phyloP scores from a whole-genome alignment of 768 basidiomycete species.

The Stropharia rugosoannulata region DNA sequence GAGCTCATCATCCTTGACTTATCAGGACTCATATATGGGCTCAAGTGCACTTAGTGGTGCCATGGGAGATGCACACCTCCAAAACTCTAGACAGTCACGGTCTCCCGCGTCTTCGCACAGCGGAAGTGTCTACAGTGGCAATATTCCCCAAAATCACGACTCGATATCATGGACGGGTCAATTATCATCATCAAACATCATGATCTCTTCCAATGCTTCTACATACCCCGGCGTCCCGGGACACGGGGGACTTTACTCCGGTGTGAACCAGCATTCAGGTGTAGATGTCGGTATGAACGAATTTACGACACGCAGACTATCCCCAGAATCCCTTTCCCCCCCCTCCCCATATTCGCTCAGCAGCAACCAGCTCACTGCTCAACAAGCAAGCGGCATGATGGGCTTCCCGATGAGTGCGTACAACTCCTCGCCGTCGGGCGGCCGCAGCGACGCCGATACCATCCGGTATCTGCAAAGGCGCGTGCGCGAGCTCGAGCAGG shows the following conservation, averaged over 20 bases:
- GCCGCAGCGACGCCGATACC: constrained; percentile 39
- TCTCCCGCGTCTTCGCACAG: constrained; percentile 19
- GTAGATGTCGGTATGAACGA: constrained; percentile 23
- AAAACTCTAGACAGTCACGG: constrained; percentile 20
- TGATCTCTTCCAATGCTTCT: constrained; percentile 24
- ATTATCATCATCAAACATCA: constrained; percentile 19
- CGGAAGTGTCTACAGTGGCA: constrained; percentile 17
- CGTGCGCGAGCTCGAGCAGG: constrained; percentile 63
- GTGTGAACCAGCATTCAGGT: constrained; percentile 17
- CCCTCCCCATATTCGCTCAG: constrained; percentile 18
- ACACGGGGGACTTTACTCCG: constrained; percentile 17
- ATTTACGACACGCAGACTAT: constrained; percentile 29
- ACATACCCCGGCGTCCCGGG: constrained; percentile 26
- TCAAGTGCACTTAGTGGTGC: constrained; percentile 56
- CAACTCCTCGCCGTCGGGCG: constrained; percentile 22
- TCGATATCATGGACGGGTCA: constrained; percentile 15
- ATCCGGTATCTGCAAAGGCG: constrained; percentile 53
- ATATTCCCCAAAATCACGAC: constrained; percentile 14
- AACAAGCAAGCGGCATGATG: constrained; percentile 10
- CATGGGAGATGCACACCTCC: constrained; percentile 46
- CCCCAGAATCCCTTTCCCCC: constrained; percentile 41
- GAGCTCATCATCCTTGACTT: neutral
- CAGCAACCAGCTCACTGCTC: constrained; percentile 10
- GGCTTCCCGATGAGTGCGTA: constrained; percentile 17
- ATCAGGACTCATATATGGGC: constrained; percentile 30